Evolutionary conservation across 2,329 filamentous ascomycete species (phyloP), one percentile per base, ranked within the genome.

Genomic region (Penicillium sp.): DNA sequence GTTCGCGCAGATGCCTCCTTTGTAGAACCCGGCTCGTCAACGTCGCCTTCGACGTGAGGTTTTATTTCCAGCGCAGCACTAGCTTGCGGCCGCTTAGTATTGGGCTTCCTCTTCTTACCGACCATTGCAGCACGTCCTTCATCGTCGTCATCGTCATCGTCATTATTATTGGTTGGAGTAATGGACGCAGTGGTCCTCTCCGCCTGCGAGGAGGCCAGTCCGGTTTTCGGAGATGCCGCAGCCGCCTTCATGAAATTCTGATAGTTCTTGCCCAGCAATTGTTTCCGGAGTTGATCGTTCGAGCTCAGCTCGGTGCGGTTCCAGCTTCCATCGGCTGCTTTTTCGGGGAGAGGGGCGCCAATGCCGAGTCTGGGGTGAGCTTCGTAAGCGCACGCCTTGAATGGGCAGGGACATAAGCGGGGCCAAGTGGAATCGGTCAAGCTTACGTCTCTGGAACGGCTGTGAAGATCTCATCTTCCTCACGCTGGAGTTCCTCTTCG

Each of bases 381-480:
- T 39, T 23, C n/a, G n/a, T n/a, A n/a, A 34, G 18, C n/a, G n/a
- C n/a, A n/a, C n/a, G n/a, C n/a, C n/a, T n/a, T n/a, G n/a, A n/a
- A n/a, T n/a, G n/a, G n/a, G n/a, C n/a, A n/a, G n/a, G n/a, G n/a
- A n/a, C n/a, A n/a, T n/a, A n/a, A n/a, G n/a, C n/a, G n/a, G n/a
- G n/a, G n/a, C n/a, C n/a, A 23, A 8, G 11, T 9, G 13, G 4
- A 0, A 15, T 27, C 0, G 7, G 7, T 13, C 7, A 3, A 7
- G 57, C 65, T 34, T 63, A 80, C 78, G 70, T 70, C 55, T 80
- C 76, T 15, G 76, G 75, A 3, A 73, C 71, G 25, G 71, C 67
- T 11, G 65, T 70, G 50, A 77, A 78, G 26, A 78, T 67, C 45
- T 76, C 74, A 51, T 76, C 67, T 45, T 81, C 77, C 33, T 79